Conservation (phyloP, 2,329 filamentous ascomycete species). For the Diaporthe amygdali region DNA sequence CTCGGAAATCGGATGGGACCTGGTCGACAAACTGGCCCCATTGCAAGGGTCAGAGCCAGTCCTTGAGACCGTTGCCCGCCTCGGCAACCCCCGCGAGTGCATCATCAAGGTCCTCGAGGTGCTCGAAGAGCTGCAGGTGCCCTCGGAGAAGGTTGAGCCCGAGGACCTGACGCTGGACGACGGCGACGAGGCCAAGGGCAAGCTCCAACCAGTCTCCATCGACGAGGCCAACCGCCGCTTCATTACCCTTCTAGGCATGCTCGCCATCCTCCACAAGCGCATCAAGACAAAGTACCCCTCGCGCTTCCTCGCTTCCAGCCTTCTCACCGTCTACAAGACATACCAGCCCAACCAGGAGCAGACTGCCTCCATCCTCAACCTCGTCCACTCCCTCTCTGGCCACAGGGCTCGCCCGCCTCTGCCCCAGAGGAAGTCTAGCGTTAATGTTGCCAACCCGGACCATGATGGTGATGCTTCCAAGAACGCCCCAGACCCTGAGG, state of each 20-base stretch:
- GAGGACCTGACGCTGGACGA: constrained; percentile 29
- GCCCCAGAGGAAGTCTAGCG: constrained; percentile 63
- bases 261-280: constrained; percentile 74
- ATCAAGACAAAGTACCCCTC: constrained; percentile 81
- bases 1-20: constrained; percentile 82
- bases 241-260: constrained; percentile 71
- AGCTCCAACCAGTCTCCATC: constrained; percentile 2
- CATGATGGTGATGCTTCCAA: constrained; percentile 58
- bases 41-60: constrained; percentile 73
- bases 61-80: constrained; percentile 74
- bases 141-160: constrained; percentile 39
- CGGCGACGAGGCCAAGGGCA: constrained; percentile 18
- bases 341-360: constrained; percentile 71
- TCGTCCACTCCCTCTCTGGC: constrained; percentile 65
- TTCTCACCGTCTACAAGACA: constrained; percentile 72
- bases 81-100: constrained; percentile 82
- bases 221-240: constrained; percentile 53
- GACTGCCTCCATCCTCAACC: constrained; percentile 72
- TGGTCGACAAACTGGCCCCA: constrained; percentile 75
- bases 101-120: constrained; percentile 81
- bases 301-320: constrained; percentile 77
- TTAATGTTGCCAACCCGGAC: constrained; percentile 59
- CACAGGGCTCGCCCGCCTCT: constrained; percentile 65
- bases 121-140: constrained; percentile 62
- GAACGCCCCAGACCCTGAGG: constrained; percentile 68